Conservation (phyloP, 176 grass and related monocot species). For the Puya raimondii region DNA sequence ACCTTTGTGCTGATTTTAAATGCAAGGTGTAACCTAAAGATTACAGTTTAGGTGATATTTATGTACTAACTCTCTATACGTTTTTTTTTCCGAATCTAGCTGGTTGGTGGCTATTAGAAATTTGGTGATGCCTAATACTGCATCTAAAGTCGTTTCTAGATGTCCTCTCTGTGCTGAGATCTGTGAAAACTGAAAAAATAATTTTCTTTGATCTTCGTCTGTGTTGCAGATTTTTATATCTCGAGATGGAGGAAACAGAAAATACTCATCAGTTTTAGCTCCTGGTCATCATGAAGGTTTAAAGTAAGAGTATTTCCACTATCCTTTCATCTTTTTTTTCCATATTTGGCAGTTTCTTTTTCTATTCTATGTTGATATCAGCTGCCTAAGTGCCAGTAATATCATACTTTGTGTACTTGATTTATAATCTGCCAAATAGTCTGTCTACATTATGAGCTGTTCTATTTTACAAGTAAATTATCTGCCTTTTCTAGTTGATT, state of each 20-base stretch:
- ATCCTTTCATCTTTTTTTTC: conserved; percentile 19
- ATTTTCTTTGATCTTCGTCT: conserved; percentile 8
- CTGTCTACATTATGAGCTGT: no score
- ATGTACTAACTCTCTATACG: no score
- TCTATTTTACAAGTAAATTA: no score
- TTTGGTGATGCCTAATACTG: no score
- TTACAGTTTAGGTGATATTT: no score
- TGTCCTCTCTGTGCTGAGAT: no score
- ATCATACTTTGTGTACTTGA: not conserved
- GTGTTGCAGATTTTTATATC: conserved; percentile 70
- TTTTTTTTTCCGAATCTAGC: no score
- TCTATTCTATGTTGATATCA: not conserved
- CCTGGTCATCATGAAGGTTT: conserved; percentile 73
- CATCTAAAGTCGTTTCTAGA: no score
- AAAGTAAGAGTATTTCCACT: conserved; percentile 43
- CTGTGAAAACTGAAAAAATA: not conserved
- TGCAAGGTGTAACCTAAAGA: no score
- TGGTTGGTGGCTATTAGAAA: no score
- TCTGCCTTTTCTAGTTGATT: not conserved
- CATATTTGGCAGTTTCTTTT: not conserved
- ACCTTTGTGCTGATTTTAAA: no score
- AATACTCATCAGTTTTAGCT: conserved; percentile 80
- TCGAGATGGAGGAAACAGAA: conserved; percentile 78
- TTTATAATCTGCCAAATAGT: no score
- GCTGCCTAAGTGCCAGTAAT: not conserved